A percentile compares a stretch with the other conserved stretches of the same genome.
phyloP scores from a whole-genome alignment of 2,329 filamentous ascomycete genomes.

The Akanthomyces dipterigenus region DNA sequence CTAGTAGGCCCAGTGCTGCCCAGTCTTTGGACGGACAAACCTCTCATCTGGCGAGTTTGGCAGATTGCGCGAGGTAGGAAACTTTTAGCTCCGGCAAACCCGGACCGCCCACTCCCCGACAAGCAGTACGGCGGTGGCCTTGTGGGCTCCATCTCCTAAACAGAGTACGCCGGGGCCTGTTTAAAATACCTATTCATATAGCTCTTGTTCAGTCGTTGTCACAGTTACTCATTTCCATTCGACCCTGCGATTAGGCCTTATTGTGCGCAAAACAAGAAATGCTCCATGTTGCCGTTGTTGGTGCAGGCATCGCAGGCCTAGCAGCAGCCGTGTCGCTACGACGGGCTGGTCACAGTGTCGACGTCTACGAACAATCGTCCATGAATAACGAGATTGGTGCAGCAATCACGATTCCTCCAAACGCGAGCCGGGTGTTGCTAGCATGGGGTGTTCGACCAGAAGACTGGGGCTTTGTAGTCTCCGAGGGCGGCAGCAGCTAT shows the following conservation, averaged over 20 bases:
- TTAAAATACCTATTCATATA: not conserved
- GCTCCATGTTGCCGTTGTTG: constrained; percentile 26
- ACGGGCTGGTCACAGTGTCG: not conserved
- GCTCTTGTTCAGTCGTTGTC: not conserved
- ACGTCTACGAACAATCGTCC: constrained; percentile 18
- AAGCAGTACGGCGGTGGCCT: not conserved
- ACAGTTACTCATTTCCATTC: not conserved
- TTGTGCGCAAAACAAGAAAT: not conserved
- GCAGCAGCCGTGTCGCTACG: constrained; percentile 17
- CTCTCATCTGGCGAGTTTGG: not conserved
- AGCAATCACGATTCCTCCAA: constrained; percentile 32
- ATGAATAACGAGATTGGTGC: constrained; percentile 32
- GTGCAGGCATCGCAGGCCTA: constrained; percentile 33
- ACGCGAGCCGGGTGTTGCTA: constrained; percentile 28
- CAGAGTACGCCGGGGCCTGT: not conserved
- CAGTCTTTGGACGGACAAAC: not conserved
- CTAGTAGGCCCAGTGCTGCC: not conserved
- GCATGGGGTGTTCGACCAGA: constrained; percentile 30
- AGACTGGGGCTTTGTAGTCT: constrained; percentile 20
- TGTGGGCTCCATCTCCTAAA: not conserved
- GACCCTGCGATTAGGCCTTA: not conserved
- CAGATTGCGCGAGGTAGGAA: not conserved
- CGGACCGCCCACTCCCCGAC: not conserved
- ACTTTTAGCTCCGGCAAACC: not conserved
- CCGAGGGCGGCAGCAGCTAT: constrained; percentile 13